phyloP scores from a whole-genome alignment of 305 asterid genomes.

The Fraxinus albicans region DNA sequence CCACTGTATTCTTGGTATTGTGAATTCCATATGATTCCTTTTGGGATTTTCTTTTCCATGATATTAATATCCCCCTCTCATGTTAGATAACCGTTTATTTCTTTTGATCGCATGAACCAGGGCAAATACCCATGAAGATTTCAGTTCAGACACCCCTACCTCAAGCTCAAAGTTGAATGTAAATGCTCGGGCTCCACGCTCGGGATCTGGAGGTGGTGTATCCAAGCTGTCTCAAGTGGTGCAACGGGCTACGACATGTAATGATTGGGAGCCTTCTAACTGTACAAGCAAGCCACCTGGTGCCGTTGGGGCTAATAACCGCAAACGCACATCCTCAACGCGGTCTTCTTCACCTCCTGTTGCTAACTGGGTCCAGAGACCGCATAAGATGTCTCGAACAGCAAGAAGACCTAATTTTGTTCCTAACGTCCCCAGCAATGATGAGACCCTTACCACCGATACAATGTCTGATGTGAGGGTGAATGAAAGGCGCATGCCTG shows the following conservation, averaged over 20 bases:
- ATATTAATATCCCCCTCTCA: slow-evolving; percentile 3
- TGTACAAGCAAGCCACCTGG: slow-evolving; percentile 67
- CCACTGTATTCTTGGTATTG: slow-evolving; percentile 10
- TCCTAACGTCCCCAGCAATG: slow-evolving; percentile 66
- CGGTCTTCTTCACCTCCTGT: slow-evolving; percentile 90
- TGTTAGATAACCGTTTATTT: slow-evolving; percentile 18
- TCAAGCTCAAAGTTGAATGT: slow-evolving; percentile 73
- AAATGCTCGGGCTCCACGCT: slow-evolving; percentile 77
- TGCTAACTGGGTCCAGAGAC: slow-evolving; percentile 82
- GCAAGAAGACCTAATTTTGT: slow-evolving; percentile 73
- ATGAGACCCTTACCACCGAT: slow-evolving; percentile 53
- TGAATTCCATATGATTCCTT: slow-evolving; percentile 11
- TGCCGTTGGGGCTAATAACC: slow-evolving; percentile 54
- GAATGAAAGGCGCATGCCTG: slow-evolving; percentile 59
- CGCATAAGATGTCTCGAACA: slow-evolving; percentile 80
- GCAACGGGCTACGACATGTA: slow-evolving; percentile 52
- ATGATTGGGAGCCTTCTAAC: slow-evolving; percentile 84
- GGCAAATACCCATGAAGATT: slow-evolving; percentile 72
- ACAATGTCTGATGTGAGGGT: slow-evolving; percentile 44
- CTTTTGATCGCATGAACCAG: slow-evolving; percentile 40
- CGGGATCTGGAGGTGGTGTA: slow-evolving; percentile 57
- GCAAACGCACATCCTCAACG: slow-evolving; percentile 69
- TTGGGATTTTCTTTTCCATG: slow-evolving; percentile 11
- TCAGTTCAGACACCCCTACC: slow-evolving; percentile 80
- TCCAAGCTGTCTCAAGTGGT: slow-evolving; percentile 68